Conservation (phyloP, 1,284 basidiomycete genomes). For the Anthracocystis panici-leucophaei region DNA sequence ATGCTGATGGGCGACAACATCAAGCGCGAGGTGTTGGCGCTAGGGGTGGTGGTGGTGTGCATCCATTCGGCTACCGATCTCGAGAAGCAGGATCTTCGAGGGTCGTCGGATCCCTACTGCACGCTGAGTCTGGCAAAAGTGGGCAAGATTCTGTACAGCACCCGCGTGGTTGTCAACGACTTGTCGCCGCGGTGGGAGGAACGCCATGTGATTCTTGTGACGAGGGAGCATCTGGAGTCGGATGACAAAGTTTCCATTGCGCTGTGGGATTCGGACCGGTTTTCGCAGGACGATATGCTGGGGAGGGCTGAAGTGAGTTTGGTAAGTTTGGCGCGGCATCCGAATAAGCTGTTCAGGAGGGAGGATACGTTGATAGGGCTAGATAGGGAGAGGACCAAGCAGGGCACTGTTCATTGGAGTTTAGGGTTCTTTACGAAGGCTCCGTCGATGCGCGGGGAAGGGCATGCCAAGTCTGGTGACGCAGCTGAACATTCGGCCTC, state of each 20-base stretch:
- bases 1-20: slow-evolving; percentile 57
- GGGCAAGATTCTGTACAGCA: slow-evolving; percentile 53
- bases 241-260: slow-evolving; percentile 60
- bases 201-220: slow-evolving; percentile 46
- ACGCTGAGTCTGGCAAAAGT: slow-evolving; percentile 45
- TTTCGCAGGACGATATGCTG: slow-evolving; percentile 71
- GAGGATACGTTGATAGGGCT: slow-evolving; percentile 36
- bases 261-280: slow-evolving; percentile 71
- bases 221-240: slow-evolving; percentile 48
- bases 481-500: no score
- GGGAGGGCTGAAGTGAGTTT: slow-evolving; percentile 71
- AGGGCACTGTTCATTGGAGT: slow-evolving; percentile 40
- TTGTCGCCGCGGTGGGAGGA: slow-evolving; percentile 58
- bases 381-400: slow-evolving; percentile 55
- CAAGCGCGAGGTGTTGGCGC: slow-evolving; percentile 56
- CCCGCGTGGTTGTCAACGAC: slow-evolving; percentile 53
- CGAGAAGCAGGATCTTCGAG: slow-evolving; percentile 52
- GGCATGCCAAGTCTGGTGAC: neutral
- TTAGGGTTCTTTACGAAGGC: slow-evolving; percentile 52
- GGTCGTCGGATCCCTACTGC: slow-evolving; percentile 55
- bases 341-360: slow-evolving; percentile 31
- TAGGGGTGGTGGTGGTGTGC: slow-evolving; percentile 51
- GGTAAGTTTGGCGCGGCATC: slow-evolving; percentile 67
- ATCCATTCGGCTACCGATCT: slow-evolving; percentile 53
- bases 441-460: slow-evolving; percentile 14